Base-by-base conservation (phyloP, 208 protist genomes). In the Lotmaria passim region DNA sequence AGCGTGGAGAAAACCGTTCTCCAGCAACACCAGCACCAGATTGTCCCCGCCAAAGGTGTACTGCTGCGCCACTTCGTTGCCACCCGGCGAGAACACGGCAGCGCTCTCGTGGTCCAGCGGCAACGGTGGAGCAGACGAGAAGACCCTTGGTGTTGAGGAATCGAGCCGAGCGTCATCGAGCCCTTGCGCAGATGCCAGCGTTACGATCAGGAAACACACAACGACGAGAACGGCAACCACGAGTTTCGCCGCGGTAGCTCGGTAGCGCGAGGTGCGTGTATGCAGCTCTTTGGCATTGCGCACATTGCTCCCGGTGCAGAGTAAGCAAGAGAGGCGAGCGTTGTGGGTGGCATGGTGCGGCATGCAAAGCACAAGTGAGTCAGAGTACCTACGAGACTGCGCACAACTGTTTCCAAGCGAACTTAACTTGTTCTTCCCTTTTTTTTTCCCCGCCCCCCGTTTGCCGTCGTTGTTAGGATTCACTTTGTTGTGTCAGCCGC, bases 1-100 rank as follows among this genome's bases (percentile, higher is more conserved):
- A 7, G 89, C 81, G 28, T 76, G 64, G 8, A 94, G 52, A 15
- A 58, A 61, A 1, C 89, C 89, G 23, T 86, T 59, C 31, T 65
- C 76, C 17, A 72, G 78, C 2, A 91, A 63, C 6, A 94, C 56
- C 15, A 94, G 66, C 12, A 78, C 52, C 59, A 90, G 75, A 33
- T 59, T 84, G 8, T 30, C 48, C 7, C 62, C 72, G 12, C 50
- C 69, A 41, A 87, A 76, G 11, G 66, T 80, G 70, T 82, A 78
- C 33, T 69, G 74, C 34, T 75, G 72, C 50, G 81, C 59, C 14
- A 93, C 24, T 12, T 76, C 63, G 23, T 19, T 41, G 26, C 59
- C 59, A 19, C 3, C 10, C 15, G 46, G 6, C n/a, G 36, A 46
- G 36, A 46, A 7, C 4, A 10, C 4, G 26, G 2, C 50, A 33